phyloP scores from a whole-genome alignment of 148 eudicot species.

The Fagopyrum esculentum region DNA sequence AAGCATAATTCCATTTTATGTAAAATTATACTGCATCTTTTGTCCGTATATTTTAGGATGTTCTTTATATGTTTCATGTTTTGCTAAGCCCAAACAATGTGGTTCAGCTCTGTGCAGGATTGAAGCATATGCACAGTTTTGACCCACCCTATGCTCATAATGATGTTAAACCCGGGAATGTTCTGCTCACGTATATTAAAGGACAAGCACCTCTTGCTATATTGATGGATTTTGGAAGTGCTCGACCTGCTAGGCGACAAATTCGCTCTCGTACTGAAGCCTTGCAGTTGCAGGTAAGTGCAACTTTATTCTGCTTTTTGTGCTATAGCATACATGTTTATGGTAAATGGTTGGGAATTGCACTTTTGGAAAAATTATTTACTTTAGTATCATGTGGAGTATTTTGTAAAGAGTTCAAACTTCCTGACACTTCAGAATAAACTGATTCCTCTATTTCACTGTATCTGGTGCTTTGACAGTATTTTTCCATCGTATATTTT shows the following conservation, averaged over 20 bases:
- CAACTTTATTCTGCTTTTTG: not conserved
- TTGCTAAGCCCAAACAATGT: constrained; percentile 5
- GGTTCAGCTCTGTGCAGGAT: constrained; percentile 89
- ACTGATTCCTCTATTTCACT: not conserved
- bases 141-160: constrained; percentile 95
- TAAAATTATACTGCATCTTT: not conserved
- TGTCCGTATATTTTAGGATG: not conserved
- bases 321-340: not conserved
- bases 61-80: not conserved
- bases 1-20: not conserved
- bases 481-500: not conserved
- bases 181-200: constrained; percentile 62
- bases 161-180: constrained; percentile 95
- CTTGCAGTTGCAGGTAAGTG: constrained; percentile 69
- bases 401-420: not conserved
- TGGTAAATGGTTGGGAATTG: not conserved
- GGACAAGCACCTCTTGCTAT: constrained; percentile 69
- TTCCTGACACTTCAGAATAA: not conserved
- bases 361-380: not conserved
- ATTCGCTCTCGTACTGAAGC: constrained; percentile 92
- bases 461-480: not conserved
- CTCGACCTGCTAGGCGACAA: constrained; percentile 89
- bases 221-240: constrained; percentile 96
- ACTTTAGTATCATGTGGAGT: not conserved
- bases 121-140: constrained; percentile 86